These are phyloP conservation scores for Cladosporium halotolerans DNA, from an alignment of 2,329 filamentous ascomycete genomes.

Conservation along the genomic window DNA sequence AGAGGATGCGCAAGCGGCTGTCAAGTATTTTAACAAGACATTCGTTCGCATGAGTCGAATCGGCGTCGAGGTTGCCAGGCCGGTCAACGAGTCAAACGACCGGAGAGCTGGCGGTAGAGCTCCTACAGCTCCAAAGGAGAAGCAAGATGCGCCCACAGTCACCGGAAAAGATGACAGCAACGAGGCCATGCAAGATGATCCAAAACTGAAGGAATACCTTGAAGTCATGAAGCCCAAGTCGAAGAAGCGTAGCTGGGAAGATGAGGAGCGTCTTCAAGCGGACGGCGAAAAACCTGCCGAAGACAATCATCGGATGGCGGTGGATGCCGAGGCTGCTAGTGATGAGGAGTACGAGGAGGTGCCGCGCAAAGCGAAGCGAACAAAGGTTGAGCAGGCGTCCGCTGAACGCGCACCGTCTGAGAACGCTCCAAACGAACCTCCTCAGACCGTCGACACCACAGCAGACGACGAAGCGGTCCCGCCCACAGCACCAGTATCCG, in stretches of 20 bases:
- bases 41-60: constrained; percentile 97
- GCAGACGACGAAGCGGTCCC: neutral
- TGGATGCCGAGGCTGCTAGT: constrained; percentile 33
- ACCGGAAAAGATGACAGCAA: constrained; percentile 31
- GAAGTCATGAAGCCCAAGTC: constrained; percentile 69
- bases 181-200: constrained; percentile 47
- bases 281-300: constrained; percentile 5
- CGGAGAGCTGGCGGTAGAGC: neutral
- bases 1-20: constrained; percentile 72
- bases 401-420: neutral
- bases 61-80: constrained; percentile 76
- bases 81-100: constrained; percentile 49
- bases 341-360: constrained; percentile 67
- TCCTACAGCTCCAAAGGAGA: constrained; percentile 7
- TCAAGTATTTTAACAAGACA: constrained; percentile 91
- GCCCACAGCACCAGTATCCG: constrained; percentile 47
- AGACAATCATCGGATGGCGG: constrained; percentile 17
- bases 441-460: neutral
- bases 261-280: neutral
- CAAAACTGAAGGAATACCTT: constrained; percentile 80
- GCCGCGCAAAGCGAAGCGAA: constrained; percentile 39
- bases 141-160: neutral
- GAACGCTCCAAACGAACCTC: neutral
- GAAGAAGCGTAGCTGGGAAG: constrained; percentile 10
- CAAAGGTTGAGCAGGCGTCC: constrained; percentile 12